phyloP scores from a whole-genome alignment of 106 monocot species.

The Ottelia alismoides region DNA sequence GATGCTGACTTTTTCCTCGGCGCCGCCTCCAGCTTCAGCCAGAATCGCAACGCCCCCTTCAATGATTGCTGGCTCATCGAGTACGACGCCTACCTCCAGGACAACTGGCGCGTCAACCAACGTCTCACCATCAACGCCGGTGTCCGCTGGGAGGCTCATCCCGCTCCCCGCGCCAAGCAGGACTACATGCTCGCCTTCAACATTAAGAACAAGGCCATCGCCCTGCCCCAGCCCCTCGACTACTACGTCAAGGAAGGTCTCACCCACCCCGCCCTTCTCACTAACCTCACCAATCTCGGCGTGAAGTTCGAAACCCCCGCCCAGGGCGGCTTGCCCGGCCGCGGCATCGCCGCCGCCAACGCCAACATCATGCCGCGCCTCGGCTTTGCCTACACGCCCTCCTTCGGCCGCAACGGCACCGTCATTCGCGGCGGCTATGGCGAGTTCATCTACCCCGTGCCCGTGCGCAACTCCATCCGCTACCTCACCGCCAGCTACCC shows the following conservation, averaged over 20 bases:
- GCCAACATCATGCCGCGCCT: no score
- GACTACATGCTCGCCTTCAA: neutral
- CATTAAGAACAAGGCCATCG: neutral
- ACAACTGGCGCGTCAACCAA: neutral
- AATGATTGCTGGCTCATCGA: neutral
- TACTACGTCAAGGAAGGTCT: neutral
- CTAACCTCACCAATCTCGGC: neutral
- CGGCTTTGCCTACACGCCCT: no score
- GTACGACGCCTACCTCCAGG: neutral
- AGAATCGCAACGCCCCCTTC: neutral
- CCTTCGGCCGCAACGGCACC: neutral
- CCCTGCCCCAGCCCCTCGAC: neutral
- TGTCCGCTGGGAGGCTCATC: neutral
- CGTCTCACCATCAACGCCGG: neutral
- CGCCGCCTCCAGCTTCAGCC: neutral
- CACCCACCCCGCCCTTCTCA: neutral
- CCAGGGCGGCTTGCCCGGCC: neutral
- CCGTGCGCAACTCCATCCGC: neutral
- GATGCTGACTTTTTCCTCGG: neutral
- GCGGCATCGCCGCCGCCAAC: no score
- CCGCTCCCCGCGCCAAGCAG: neutral
- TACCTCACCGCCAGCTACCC: neutral
- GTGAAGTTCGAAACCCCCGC: neutral
- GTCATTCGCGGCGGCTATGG: no score
- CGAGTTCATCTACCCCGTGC: neutral